Evolutionary conservation across 192 early-diverging fungal species (phyloP), one percentile per base, ranked within the genome.

Genomic region (Martensiomyces pterosporus): DNA sequence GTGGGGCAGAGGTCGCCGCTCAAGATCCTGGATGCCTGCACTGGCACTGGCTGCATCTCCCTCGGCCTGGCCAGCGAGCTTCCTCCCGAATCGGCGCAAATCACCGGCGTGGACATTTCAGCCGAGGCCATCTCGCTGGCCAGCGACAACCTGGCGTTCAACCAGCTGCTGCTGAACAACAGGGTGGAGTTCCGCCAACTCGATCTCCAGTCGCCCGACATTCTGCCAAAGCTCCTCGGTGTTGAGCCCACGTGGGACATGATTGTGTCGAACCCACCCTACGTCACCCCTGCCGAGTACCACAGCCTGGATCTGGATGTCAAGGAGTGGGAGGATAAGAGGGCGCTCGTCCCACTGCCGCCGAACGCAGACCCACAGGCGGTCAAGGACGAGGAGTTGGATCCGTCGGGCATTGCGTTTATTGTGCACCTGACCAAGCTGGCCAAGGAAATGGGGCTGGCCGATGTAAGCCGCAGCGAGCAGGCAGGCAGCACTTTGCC

Each of bases 231-330:
- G 47, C 15, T 68, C 41, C 33, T 26, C 15, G 33, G 49, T 14
- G 22, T 57, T 14, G 22, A 10, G 15, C 5, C 45, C 2, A 34
- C 47, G 10, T 88, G 78, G 57, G 80, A 94, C 47, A 52, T 94
- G 23, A 69, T 98, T n/a, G 80, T 92, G 1, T 79, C 85, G 15
- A 98, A 98, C 64, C 94, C 94, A 19, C 94, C 94, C 1, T 94
- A 98, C 55, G 79, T 98, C 24, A 72, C 90, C 0, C 66, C 62
- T 3, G 43, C 57, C 2, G 90, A 94, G 52, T 90, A 89, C 42
- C 49, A 49, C 1, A 43, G 37, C 2, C 60, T 98, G 3, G 85
- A 85, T 4, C 67, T 83, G 2, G 80, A 82, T 39, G 89, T 98
- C 1, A 75, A 75, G n/a, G 71, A 80, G 21, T 98, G 91, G 91